Base-by-base conservation (phyloP, 352 stramenopile genomes). In the Globisporangium nunn region DNA sequence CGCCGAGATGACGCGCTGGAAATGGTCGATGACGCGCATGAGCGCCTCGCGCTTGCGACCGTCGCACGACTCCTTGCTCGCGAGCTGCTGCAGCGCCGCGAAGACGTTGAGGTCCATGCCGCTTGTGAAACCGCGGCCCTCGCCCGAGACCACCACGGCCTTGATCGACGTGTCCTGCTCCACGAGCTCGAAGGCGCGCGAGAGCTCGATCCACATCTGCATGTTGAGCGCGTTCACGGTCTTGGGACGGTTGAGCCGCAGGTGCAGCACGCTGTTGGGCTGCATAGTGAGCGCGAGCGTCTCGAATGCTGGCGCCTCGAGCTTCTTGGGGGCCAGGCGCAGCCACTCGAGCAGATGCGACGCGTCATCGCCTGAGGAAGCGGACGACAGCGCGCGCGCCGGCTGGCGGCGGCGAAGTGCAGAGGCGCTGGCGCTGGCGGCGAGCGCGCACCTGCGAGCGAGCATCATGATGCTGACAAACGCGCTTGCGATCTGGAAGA, bases 21-120 rank as follows among this genome's bases (percentile, higher is more conserved):
- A 92, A 39, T 81, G 67, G 28, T 82, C 71, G 54, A 97, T 95
- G 14, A 92, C 64, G 15, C 68, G 67, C 65, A 87, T 88, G 46
- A 97, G 70, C 39, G 57, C 58, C 61, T 97, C 88, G 18, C 88
- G 84, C 64, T 89, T 91, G 46, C 86, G 75, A 18, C 74, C 83
- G 23, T 93, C 80, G 58, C 88, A 97, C 0, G 70, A 61, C 54
- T 91, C 79, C 6, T 63, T 50, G 28, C 61, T 62, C 39, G 78
- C 70, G 43, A 91, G 58, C 54, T 86, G 70, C 58, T 91, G 81
- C 67, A 96, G 78, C 54, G 74, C 70, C 3, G 76, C 70, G 52
- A 96, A 96, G 28, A 96, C 82, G 50, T 87, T 73, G 23, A 96
- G 70, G 59, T 96, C 87, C 86, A 96, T 96, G 54, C 87, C 87